Percentiles rank a stretch among this genome's conserved stretches.
Conservation (phyloP, 179 eudicot genomes). For the Vitellaria paradoxa region DNA sequence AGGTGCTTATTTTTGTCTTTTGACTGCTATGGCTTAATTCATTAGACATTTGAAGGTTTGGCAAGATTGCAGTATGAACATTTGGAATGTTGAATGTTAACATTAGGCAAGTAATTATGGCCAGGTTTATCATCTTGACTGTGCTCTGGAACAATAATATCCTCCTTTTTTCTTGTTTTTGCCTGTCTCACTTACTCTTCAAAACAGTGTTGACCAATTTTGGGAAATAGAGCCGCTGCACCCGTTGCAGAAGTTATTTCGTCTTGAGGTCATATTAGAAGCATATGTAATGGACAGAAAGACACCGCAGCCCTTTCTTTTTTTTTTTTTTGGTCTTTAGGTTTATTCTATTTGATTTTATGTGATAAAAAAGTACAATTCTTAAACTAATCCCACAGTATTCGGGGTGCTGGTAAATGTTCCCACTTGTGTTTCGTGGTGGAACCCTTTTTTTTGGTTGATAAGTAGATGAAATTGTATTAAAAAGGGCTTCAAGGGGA, state of each 20-base stretch:
- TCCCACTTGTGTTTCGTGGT: background rate
- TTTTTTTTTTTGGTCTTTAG: too few species aligned
- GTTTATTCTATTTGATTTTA: background rate
- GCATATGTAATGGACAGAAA: background rate
- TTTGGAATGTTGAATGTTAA: slow-evolving; percentile 1
- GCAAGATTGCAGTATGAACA: background rate
- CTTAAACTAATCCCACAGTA: background rate
- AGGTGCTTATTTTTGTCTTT: background rate
- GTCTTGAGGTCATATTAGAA: background rate
- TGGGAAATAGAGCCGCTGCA: background rate
- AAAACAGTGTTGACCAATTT: background rate
- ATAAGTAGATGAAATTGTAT: too few species aligned
- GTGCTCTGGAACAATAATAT: background rate
- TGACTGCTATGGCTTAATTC: background rate
- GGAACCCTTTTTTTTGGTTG: background rate
- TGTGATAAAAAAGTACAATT: background rate
- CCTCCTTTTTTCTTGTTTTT: background rate
- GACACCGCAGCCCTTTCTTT: too few species aligned
- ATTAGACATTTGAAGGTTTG: background rate
- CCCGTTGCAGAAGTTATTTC: background rate
- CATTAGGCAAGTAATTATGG: background rate
- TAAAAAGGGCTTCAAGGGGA: too few species aligned
- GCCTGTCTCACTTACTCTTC: background rate
- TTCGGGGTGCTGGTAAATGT: background rate
- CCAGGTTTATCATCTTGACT: background rate